A percentile compares a stretch with the other conserved stretches of the same genome.
Evolutionary conservation across 2,329 filamentous ascomycete genomes (phyloP).

Genomic region (Eutypella sp.): DNA sequence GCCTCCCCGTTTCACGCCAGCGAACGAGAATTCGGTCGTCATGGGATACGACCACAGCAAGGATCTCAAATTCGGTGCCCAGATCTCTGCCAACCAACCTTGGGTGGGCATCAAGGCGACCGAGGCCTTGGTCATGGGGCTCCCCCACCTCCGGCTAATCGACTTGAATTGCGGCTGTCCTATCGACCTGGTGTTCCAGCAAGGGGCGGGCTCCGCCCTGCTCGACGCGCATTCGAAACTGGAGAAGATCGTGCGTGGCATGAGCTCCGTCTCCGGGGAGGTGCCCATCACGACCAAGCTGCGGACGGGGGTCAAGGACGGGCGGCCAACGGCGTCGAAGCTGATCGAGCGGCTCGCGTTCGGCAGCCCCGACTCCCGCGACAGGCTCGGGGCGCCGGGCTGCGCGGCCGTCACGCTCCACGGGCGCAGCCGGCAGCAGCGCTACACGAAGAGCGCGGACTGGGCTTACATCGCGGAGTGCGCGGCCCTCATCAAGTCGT

Average conservation of each 20-base stretch:
- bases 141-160: slow-evolving; percentile 81
- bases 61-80: slow-evolving; percentile 85
- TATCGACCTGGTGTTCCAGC: slow-evolving; percentile 87
- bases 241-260: slow-evolving; percentile 90
- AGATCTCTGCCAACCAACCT: slow-evolving; percentile 88
- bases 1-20: slow-evolving; percentile 62
- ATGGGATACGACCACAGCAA: slow-evolving; percentile 74
- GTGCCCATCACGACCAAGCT: slow-evolving; percentile 94
- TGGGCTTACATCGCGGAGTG: slow-evolving; percentile 94
- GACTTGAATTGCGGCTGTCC: slow-evolving; percentile 97
- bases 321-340: slow-evolving; percentile 72
- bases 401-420: slow-evolving; percentile 95
- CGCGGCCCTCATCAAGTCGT: slow-evolving; percentile 73
- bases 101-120: slow-evolving; percentile 87
- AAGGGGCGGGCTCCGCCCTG: slow-evolving; percentile 84
- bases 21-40: slow-evolving; percentile 51
- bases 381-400: slow-evolving; percentile 69
- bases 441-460: slow-evolving; percentile 88
- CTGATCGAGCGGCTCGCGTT: slow-evolving; percentile 79
- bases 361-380: slow-evolving; percentile 67
- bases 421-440: slow-evolving; percentile 86
- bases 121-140: slow-evolving; percentile 69
- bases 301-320: slow-evolving; percentile 81
- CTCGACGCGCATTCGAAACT: slow-evolving; percentile 85
- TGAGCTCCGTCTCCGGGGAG: slow-evolving; percentile 89